Evolutionary conservation across 2,329 filamentous ascomycete genomes (phyloP), one percentile per base, ranked within the genome.

Genomic region (Lecanicillium sp.): DNA sequence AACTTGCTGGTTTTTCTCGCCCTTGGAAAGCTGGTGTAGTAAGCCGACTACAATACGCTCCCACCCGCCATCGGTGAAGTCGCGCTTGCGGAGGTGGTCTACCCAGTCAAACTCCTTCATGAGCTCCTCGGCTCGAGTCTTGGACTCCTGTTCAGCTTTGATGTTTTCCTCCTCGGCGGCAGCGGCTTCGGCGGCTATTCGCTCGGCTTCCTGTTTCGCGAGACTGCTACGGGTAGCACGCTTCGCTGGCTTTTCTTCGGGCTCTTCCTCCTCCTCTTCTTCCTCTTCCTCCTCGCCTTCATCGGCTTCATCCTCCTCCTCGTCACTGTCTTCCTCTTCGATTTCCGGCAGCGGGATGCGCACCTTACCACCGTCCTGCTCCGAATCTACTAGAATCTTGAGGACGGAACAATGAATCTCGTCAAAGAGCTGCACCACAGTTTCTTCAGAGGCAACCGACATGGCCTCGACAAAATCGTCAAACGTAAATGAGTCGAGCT

Each of bases 401-500:
- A 98, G 70, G 3, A 96, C 81, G 0, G 91, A 84, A 63, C 93
- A 98, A 64, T 97, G 91, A 5, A 93, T 79, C 64, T 98, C 93
- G 42, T 88, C 83, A 56, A 96, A 84, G 1, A 98, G 72, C 61
- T 96, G 86, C 44, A 93, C 93, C 7, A 85, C 83, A 1, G 81
- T 71, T 19, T 88, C 81, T 27, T 84, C 78, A 0, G 83, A 89
- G 0, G 86, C 78, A 50, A 90, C 84, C 41, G 83, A 78, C 74
- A 98, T 83, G 0, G 90, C 86, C 62, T 97, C 86, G 4, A 95
- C 76, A 59, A 90, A 97, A 64, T 98, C 93, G 63, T 98, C 93
- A 59, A 97, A 94, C 0, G 91, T 97, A 62, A 98, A 98, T 0
- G 91, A 97, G 65, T 98, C 93, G 21, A 98, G 75, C 60, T 88